These are phyloP conservation scores for Agrostemma githago DNA, from an alignment of 148 eudicot genomes.

Conservation along the genomic window DNA sequence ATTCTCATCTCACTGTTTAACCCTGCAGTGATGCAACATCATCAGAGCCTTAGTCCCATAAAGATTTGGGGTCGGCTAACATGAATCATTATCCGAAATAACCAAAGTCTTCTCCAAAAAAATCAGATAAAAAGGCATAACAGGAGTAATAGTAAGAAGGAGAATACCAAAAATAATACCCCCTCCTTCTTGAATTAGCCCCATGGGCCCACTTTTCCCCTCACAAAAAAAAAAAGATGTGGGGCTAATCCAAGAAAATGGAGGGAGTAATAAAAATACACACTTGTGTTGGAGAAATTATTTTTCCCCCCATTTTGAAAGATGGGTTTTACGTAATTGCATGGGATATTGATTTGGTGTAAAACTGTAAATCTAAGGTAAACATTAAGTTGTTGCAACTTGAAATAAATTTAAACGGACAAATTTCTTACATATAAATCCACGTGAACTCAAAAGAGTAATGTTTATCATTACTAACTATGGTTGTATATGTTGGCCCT, in stretches of 20 bases:
- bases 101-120: too few relatives aligned
- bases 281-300: background rate
- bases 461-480: background rate
- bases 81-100: too few relatives aligned
- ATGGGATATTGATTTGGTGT: background rate
- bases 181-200: too few relatives aligned
- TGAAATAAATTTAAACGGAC: conserved; percentile 2
- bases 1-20: background rate
- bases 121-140: too few relatives aligned
- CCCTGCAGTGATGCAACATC: background rate
- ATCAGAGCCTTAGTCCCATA: background rate
- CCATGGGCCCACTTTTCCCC: too few relatives aligned
- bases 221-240: too few relatives aligned
- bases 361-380: background rate
- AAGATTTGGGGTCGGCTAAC: too few relatives aligned
- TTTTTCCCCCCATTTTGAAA: background rate
- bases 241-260: too few relatives aligned
- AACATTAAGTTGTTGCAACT: background rate
- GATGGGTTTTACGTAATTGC: background rate
- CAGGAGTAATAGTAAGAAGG: too few relatives aligned
- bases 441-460: background rate
- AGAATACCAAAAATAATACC: too few relatives aligned
- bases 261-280: too few relatives aligned
- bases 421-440: background rate
- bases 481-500: background rate